phyloP scores from a whole-genome alignment of 2,329 filamentous ascomycete species.

The Apiospora hydei region DNA sequence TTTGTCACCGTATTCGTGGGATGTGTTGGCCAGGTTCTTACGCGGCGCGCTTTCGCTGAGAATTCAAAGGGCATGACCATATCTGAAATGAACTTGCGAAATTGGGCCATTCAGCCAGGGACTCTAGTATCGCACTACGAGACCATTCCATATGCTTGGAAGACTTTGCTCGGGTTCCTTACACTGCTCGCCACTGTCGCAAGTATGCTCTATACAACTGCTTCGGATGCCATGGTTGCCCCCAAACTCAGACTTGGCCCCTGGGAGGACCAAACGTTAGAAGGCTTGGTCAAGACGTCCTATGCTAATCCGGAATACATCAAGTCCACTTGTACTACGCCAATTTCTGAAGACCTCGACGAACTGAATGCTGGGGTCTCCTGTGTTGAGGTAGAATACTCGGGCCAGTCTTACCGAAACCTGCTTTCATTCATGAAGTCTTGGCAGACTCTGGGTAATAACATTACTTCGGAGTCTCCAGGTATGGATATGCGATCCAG shows the following conservation, averaged over 20 bases:
- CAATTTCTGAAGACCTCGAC: conserved; percentile 57
- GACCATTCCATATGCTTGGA: conserved; percentile 67
- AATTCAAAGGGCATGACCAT: conserved; percentile 71
- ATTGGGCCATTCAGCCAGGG: conserved; percentile 76
- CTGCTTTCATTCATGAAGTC: conserved; percentile 66
- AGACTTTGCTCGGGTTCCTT: conserved; percentile 69
- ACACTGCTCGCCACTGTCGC: conserved; percentile 70
- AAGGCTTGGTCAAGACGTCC: conserved; percentile 63
- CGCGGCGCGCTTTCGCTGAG: conserved; percentile 69
- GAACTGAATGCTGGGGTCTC: conserved; percentile 52
- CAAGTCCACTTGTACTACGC: conserved; percentile 63
- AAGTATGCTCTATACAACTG: conserved; percentile 78
- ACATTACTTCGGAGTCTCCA: conserved; percentile 48
- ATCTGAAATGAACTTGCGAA: conserved; percentile 79
- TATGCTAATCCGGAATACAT: conserved; percentile 72
- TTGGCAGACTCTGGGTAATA: conserved; percentile 59
- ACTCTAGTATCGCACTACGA: conserved; percentile 75
- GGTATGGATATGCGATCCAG: conserved; percentile 50
- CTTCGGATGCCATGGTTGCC: conserved; percentile 76
- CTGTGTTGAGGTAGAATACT: conserved; percentile 74
- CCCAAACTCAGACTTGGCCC: conserved; percentile 71
- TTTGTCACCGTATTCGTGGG: conserved; percentile 81
- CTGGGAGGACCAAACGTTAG: conserved; percentile 57
- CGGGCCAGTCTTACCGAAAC: conserved; percentile 75
- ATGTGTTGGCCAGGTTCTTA: conserved; percentile 77